Conservation (phyloP, 2,329 filamentous ascomycete species). For the Falciphora oryzae region DNA sequence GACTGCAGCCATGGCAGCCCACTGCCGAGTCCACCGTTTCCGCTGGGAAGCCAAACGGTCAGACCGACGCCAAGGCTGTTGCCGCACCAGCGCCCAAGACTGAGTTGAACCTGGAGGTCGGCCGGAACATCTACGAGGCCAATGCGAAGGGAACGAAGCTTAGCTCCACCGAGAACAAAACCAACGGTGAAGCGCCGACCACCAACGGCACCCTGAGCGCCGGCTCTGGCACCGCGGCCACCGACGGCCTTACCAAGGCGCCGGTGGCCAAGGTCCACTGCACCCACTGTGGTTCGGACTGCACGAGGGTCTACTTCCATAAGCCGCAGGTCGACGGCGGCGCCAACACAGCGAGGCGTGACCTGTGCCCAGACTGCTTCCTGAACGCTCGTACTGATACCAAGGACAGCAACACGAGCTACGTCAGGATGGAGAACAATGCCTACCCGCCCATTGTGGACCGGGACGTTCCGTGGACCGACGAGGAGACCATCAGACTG, state of each 20-base stretch:
- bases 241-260: conserved; percentile 59
- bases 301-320: conserved; percentile 60
- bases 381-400: conserved; percentile 76
- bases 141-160: conserved; percentile 73
- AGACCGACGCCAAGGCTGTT: conserved; percentile 69
- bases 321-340: conserved; percentile 43
- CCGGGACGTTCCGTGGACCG: conserved; percentile 83
- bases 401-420: conserved; percentile 74
- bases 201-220: conserved; percentile 56
- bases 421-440: conserved; percentile 85
- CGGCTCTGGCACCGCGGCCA: conserved; percentile 20
- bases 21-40: conserved; percentile 65
- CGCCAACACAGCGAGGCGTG: conserved; percentile 64
- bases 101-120: conserved; percentile 86
- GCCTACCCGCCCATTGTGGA: conserved; percentile 73
- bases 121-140: conserved; percentile 92
- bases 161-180: conserved; percentile 62
- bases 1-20: conserved; percentile 91
- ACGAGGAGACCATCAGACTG: conserved; percentile 81
- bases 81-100: conserved; percentile 63
- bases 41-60: conserved; percentile 53
- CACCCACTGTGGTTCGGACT: conserved; percentile 88
- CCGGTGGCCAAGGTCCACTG: conserved; percentile 71
- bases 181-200: conserved; percentile 66
- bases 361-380: conserved; percentile 88